Conservation (phyloP, 805 yeast species). For the Candida maesae region DNA sequence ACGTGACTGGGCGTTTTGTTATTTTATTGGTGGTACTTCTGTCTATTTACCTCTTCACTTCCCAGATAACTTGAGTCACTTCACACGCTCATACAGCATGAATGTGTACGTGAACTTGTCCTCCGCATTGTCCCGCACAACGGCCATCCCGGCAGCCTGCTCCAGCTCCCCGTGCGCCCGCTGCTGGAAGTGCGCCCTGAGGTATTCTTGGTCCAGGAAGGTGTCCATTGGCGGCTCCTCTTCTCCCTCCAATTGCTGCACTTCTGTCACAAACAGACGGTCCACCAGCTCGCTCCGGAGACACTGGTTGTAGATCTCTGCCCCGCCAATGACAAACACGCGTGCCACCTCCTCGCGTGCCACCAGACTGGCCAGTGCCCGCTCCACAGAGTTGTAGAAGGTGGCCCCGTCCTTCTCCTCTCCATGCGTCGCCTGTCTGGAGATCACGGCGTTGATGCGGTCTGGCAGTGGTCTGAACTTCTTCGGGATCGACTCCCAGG, state of each 20-base stretch:
- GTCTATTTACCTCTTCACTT: too few relatives aligned
- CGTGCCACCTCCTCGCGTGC: conserved; percentile 39
- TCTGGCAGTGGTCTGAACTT: conserved; percentile 79
- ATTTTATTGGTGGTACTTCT: too few relatives aligned
- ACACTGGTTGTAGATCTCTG: conserved; percentile 69
- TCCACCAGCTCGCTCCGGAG: conserved; percentile 44
- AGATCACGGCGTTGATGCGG: conserved; percentile 72
- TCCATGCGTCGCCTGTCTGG: conserved; percentile 36
- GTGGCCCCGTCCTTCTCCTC: conserved; percentile 26
- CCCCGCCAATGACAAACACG: conserved; percentile 89
- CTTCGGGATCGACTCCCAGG: conserved; percentile 91
- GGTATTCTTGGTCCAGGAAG: conserved; percentile 43
- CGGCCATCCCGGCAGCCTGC: conserved; percentile 33
- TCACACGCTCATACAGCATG: conserved; percentile 53
- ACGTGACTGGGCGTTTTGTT: too few relatives aligned
- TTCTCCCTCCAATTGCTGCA: conserved; percentile 33
- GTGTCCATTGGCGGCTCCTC: conserved; percentile 53
- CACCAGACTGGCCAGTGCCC: conserved; percentile 37
- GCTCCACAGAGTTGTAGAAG: conserved; percentile 39
- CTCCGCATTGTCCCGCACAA: conserved; percentile 33
- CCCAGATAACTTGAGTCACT: too few relatives aligned
- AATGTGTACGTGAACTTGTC: conserved; percentile 54
- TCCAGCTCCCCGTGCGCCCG: conserved; percentile 34
- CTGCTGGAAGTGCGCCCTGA: conserved; percentile 35
- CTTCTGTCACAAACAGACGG: conserved; percentile 67